These are phyloP conservation scores for Endocalyx cinctus DNA, from an alignment of 2,329 filamentous ascomycete genomes.

Conservation along the genomic window DNA sequence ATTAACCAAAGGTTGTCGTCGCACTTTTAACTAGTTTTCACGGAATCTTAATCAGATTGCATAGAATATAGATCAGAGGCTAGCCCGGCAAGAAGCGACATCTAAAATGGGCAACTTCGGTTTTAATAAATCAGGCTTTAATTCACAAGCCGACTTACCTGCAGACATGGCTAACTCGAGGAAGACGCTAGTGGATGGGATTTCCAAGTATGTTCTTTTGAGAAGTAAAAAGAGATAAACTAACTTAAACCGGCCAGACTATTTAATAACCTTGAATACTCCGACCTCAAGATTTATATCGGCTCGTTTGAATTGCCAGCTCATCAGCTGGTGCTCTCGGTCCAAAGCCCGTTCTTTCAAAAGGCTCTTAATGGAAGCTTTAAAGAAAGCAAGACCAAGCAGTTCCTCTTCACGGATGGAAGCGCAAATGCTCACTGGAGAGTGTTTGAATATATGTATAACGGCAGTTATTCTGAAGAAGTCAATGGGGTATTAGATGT, in stretches of 20 bases:
- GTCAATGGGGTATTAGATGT: slow-evolving; percentile 2
- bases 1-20: too few species aligned
- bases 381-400: slow-evolving; percentile 7
- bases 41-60: too few species aligned
- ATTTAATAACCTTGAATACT: slow-evolving; percentile 9
- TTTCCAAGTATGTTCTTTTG: slow-evolving; percentile 7
- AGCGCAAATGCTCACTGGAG: slow-evolving; percentile 11
- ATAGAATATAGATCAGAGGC: too few species aligned
- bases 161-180: slow-evolving; percentile 5
- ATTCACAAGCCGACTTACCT: slow-evolving; percentile 2
- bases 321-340: slow-evolving; percentile 10
- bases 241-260: slow-evolving; percentile 3
- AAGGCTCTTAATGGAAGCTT: slow-evolving; percentile 8
- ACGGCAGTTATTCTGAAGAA: slow-evolving; percentile 9
- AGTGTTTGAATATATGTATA: slow-evolving; percentile 13
- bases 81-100: too few species aligned
- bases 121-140: too few species aligned
- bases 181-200: slow-evolving; percentile 4
- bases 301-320: slow-evolving; percentile 8
- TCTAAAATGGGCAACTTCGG: too few species aligned
- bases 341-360: slow-evolving; percentile 9
- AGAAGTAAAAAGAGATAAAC: too few species aligned
- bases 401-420: slow-evolving; percentile 9
- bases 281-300: slow-evolving; percentile 11
- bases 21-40: too few species aligned